Evolutionary conservation across 2,329 filamentous ascomycete species (phyloP).

Genomic region (Byssothecium circinans): DNA sequence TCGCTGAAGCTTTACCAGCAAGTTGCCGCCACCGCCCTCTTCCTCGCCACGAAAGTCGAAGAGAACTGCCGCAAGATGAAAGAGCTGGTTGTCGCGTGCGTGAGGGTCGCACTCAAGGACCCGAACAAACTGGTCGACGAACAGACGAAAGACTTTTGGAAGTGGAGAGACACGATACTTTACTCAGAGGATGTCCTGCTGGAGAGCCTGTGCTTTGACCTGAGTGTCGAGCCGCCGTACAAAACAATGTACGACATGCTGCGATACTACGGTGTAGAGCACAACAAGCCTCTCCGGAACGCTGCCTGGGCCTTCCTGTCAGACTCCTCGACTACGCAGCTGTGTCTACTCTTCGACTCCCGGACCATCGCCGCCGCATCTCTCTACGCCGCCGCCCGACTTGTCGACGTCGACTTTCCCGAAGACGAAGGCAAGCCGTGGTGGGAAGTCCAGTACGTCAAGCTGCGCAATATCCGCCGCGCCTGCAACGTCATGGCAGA

Average conservation of each 20-base stretch:
- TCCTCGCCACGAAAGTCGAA: conserved; percentile 95
- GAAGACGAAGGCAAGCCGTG: conserved; percentile 76
- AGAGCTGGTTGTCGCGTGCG: conserved; percentile 90
- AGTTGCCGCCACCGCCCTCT: conserved; percentile 87
- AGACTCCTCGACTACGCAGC: conserved; percentile 79
- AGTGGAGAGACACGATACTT: conserved; percentile 92
- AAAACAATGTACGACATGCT: conserved; percentile 80
- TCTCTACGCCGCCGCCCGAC: conserved; percentile 81
- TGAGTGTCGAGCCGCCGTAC: conserved; percentile 88
- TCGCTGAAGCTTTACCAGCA: conserved; percentile 50
- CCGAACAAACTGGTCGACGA: conserved; percentile 87
- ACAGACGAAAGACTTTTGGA: conserved; percentile 97
- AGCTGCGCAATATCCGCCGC: conserved; percentile 67
- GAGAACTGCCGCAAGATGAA: conserved; percentile 96
- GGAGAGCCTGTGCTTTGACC: conserved; percentile 89
- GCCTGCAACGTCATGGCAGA: conserved; percentile 76
- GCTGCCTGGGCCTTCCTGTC: conserved; percentile 93
- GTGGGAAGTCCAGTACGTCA: conserved; percentile 80
- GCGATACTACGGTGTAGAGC: conserved; percentile 69
- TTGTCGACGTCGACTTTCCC: conserved; percentile 70
- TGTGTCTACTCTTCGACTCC: conserved; percentile 79
- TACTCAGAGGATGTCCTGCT: conserved; percentile 91
- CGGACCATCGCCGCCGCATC: conserved; percentile 81
- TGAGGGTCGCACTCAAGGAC: conserved; percentile 93
- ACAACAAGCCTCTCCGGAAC: conserved; percentile 81